Conservation (phyloP, 202 grass and related monocot species). For the Elaeis oleifera region DNA sequence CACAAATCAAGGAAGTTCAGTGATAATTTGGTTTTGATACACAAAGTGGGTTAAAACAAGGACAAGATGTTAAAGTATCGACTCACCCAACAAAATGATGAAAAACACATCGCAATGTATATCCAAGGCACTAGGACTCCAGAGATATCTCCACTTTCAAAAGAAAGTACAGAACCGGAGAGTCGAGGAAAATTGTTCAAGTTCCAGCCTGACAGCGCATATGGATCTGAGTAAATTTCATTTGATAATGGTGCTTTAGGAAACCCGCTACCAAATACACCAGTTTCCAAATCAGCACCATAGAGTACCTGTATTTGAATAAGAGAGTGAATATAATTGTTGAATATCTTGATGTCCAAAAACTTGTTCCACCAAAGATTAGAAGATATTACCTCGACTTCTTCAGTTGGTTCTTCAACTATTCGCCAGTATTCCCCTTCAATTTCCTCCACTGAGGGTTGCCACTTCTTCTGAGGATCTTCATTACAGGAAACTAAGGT, state of each 20-base stretch:
- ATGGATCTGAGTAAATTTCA: slow-evolving; percentile 35
- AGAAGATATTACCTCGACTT: slow-evolving; percentile 58
- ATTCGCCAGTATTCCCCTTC: slow-evolving; percentile 99
- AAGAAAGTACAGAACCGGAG: slow-evolving; percentile 80
- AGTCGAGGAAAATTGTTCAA: slow-evolving; percentile 84
- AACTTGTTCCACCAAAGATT: neutral
- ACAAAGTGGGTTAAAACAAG: too few species aligned
- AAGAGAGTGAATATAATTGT: neutral
- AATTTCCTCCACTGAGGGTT: slow-evolving; percentile 65
- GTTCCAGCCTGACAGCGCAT: slow-evolving; percentile 76
- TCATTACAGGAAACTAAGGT: neutral
- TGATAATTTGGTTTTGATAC: too few species aligned
- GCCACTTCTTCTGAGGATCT: slow-evolving; percentile 32
- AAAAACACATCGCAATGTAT: slow-evolving; percentile 93
- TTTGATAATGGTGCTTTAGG: slow-evolving; percentile 45
- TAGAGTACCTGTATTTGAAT: slow-evolving; percentile 57
- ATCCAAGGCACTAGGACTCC: slow-evolving; percentile 92
- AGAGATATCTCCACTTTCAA: slow-evolving; percentile 82
- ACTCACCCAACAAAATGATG: slow-evolving; percentile 97
- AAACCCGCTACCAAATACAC: slow-evolving; percentile 71
- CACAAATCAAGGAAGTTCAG: too few species aligned
- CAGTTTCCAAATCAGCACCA: slow-evolving; percentile 83
- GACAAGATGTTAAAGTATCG: neutral
- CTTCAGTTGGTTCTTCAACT: slow-evolving; percentile 81
- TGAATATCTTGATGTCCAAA: too few species aligned